Evolutionary conservation across 2,329 filamentous ascomycete genomes (phyloP).

Genomic region (Rhynchosporium graminicola): DNA sequence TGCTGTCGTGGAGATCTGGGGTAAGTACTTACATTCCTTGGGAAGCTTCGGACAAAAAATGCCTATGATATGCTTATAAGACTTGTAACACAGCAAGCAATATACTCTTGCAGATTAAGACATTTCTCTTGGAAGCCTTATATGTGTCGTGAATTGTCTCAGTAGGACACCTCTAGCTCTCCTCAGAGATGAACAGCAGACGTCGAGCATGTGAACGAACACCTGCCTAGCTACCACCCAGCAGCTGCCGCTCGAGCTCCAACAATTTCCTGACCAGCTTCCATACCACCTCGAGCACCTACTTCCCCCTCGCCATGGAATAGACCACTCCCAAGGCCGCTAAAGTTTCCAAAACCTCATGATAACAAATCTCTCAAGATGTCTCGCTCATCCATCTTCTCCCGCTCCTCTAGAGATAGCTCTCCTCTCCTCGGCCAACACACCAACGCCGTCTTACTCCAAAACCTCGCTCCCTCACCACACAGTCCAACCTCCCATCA

Average conservation of each 20-base stretch:
- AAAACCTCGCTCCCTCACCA: slow-evolving; percentile 33
- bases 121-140: background rate
- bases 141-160: slow-evolving; percentile 1
- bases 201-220: slow-evolving; percentile 29
- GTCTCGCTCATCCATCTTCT: slow-evolving; percentile 34
- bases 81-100: too few species aligned
- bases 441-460: slow-evolving; percentile 29
- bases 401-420: slow-evolving; percentile 28
- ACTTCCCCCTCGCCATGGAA: background rate
- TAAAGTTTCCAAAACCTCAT: slow-evolving; percentile 1
- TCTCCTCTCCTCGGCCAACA: slow-evolving; percentile 33
- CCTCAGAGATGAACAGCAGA: slow-evolving; percentile 18
- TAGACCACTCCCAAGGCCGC: background rate
- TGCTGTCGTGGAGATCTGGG: slow-evolving; percentile 7
- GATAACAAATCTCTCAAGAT: slow-evolving; percentile 18
- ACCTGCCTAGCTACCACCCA: slow-evolving; percentile 13
- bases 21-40: background rate
- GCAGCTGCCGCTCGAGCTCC: slow-evolving; percentile 15
- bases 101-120: background rate
- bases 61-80: too few species aligned
- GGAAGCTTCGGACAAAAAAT: too few species aligned
- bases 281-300: background rate
- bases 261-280: slow-evolving; percentile 9
- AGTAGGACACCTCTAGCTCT: background rate
- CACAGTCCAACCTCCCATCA: slow-evolving; percentile 13